Evolutionary conservation across 2,329 filamentous ascomycete species (phyloP).

Genomic region (Aspergillus sp.): DNA sequence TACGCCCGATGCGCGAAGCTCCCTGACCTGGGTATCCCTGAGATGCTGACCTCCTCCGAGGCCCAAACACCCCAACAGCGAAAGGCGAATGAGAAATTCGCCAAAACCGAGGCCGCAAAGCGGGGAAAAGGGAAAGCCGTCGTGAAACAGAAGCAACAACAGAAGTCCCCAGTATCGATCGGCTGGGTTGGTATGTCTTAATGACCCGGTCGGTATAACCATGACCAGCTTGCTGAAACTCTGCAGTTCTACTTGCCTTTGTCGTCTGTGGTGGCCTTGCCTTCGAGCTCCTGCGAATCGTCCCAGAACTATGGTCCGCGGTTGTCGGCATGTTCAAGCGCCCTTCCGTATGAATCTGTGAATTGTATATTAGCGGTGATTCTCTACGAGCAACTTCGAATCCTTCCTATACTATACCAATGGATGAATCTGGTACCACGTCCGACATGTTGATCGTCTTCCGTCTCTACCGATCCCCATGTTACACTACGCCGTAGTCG

Average conservation of each 20-base stretch:
- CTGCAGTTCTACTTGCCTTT: slow-evolving; percentile 60
- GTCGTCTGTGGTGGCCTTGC: slow-evolving; percentile 61
- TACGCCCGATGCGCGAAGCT: not conserved
- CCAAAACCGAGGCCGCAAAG: slow-evolving; percentile 58
- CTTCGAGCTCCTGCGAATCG: slow-evolving; percentile 54
- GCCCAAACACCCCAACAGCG: slow-evolving; percentile 67
- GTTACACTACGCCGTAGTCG: too few relatives aligned
- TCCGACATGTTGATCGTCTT: too few relatives aligned
- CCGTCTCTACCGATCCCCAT: too few relatives aligned
- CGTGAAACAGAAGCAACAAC: slow-evolving; percentile 48
- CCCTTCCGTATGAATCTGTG: slow-evolving; percentile 17
- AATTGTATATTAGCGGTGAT: too few relatives aligned
- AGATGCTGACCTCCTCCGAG: slow-evolving; percentile 32
- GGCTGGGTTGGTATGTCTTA: slow-evolving; percentile 60
- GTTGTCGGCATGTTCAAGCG: slow-evolving; percentile 28
- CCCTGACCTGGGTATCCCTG: not conserved
- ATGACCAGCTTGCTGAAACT: slow-evolving; percentile 12
- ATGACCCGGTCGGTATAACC: not conserved
- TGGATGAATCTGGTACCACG: not conserved
- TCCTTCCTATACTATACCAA: not conserved
- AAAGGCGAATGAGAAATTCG: slow-evolving; percentile 61
- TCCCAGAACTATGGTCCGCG: slow-evolving; percentile 41
- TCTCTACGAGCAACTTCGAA: not conserved
- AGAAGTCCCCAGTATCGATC: slow-evolving; percentile 55
- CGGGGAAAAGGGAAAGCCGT: slow-evolving; percentile 53